These are phyloP conservation scores for Takashimella tepidaria DNA, from an alignment of 1,284 basidiomycete genomes.

Conservation along the genomic window DNA sequence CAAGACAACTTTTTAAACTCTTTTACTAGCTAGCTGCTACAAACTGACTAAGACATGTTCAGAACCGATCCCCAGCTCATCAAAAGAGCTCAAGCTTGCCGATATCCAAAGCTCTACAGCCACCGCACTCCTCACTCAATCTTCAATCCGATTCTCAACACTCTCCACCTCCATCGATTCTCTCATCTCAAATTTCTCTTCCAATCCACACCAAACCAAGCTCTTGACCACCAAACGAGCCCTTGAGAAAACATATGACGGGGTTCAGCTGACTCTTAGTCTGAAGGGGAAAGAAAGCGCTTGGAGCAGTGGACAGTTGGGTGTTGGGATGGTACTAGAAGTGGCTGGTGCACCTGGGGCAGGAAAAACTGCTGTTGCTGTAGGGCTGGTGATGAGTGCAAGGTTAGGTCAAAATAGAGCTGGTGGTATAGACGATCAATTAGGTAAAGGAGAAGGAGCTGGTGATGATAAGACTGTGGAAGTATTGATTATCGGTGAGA, in stretches of 20 bases:
- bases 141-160: constrained; percentile 29
- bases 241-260: no score
- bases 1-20: no score
- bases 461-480: constrained; percentile 18
- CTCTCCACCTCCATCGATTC: constrained; percentile 30
- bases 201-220: neutral
- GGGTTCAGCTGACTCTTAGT: neutral
- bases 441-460: constrained; percentile 2
- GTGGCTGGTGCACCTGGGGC: constrained; percentile 43
- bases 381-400: constrained; percentile 36
- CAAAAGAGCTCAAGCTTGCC: no score
- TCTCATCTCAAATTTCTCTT: constrained; percentile 24
- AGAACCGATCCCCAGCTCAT: neutral
- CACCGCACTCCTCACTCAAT: constrained; percentile 19
- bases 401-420: constrained; percentile 8
- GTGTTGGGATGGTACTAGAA: constrained; percentile 42
- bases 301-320: constrained; percentile 15
- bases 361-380: constrained; percentile 38
- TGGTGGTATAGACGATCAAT: constrained; percentile 1
- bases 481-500: constrained; percentile 43
- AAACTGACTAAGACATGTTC: neutral
- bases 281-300: constrained; percentile 19
- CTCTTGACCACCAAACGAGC: no score
- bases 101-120: constrained; percentile 21
- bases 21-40: constrained; percentile 11